Base-by-base conservation (phyloP, 768 basidiomycete genomes). In the Cyclocybe aegerita region DNA sequence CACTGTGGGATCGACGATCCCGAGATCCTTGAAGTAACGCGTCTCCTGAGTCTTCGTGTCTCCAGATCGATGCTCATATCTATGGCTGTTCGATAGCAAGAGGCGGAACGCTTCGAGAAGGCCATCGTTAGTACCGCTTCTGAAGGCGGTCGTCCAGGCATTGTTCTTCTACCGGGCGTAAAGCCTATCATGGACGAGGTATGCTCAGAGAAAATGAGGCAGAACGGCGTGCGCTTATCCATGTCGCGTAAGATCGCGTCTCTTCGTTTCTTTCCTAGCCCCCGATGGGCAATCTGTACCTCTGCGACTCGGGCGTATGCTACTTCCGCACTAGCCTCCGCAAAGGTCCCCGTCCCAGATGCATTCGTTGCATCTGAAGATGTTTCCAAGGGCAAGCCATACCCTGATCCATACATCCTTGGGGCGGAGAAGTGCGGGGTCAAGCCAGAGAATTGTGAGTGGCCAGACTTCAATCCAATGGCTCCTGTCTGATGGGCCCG, bases 381-480 rank as follows among this genome's bases (percentile, higher is more conserved):
- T 55, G 92, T 95, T 4, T 65, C 65, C 9, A 69, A 82, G 53
- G 94, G 94, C 36, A 97, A 97, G 71, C 94, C 94, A 17, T 75
- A 70, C 60, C 93, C 95, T 8, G 94, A 95, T 58, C 95, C 95
- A 1, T 98, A 96, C 71, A 72, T 97, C 34, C 79, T 88, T 38
- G 95, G 93, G 8, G 93, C 94, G 15, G 70, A 85, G 63, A 75
- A 74, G 52, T 85, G 86, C 57, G 79, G 81, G 2, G 81, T 86
- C 15, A 74, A 80, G 39, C 80, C 86, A 9, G 68, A 74, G 49
- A 80, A 81, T 46, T 91, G 88, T 82, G 48, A 48, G 78, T 63
- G 8, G 17, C 35, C 35, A 35, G 43, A 12, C 40, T 39, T 42
- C 40, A 35, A 53, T 52, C 45, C 58, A 37, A 23, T 15, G 10